A percentile compares a stretch with the other conserved stretches of the same genome.
These are phyloP conservation scores for Calocera viscosa DNA, from an alignment of 768 basidiomycete species.

Conservation along the genomic window DNA sequence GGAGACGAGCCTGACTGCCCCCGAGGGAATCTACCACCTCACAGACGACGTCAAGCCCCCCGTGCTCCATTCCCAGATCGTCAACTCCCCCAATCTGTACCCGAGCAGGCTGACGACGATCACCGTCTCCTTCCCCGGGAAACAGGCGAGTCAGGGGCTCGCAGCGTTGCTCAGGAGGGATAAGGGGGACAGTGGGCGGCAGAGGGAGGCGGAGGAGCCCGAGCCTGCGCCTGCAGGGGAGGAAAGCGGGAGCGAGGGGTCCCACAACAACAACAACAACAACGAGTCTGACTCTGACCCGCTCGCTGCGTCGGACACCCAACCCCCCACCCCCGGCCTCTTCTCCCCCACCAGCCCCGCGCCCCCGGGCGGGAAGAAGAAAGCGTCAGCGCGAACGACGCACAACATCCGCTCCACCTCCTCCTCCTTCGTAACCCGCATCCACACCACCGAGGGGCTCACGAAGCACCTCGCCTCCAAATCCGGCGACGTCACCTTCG, in stretches of 20 bases:
- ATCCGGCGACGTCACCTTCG: slow-evolving; percentile 72
- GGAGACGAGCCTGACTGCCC: slow-evolving; percentile 60
- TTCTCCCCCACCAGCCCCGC: slow-evolving; percentile 42
- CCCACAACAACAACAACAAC: too few relatives aligned
- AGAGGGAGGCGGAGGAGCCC: not conserved
- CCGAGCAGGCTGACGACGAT: slow-evolving; percentile 54
- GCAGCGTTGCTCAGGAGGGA: not conserved
- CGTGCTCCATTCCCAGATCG: slow-evolving; percentile 30
- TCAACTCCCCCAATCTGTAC: slow-evolving; percentile 29
- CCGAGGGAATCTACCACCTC: slow-evolving; percentile 80
- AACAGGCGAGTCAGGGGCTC: not conserved
- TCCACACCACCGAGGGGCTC: slow-evolving; percentile 70
- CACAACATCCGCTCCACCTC: slow-evolving; percentile 83
- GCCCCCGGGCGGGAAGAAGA: slow-evolving; percentile 46
- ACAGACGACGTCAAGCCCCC: slow-evolving; percentile 73
- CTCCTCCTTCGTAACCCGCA: slow-evolving; percentile 80
- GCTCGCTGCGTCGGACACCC: slow-evolving; percentile 48
- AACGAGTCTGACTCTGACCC: slow-evolving; percentile 26
- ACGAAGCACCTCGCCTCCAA: slow-evolving; percentile 57
- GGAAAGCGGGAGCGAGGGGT: too few relatives aligned
- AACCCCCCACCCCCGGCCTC: slow-evolving; percentile 34
- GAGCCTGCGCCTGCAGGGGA: not conserved
- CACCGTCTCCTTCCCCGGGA: slow-evolving; percentile 45
- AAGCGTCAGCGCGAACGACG: slow-evolving; percentile 56
- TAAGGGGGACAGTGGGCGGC: not conserved